Evolutionary conservation across 2,329 filamentous ascomycete species (phyloP).

Genomic region (Exophiala alcalophila): DNA sequence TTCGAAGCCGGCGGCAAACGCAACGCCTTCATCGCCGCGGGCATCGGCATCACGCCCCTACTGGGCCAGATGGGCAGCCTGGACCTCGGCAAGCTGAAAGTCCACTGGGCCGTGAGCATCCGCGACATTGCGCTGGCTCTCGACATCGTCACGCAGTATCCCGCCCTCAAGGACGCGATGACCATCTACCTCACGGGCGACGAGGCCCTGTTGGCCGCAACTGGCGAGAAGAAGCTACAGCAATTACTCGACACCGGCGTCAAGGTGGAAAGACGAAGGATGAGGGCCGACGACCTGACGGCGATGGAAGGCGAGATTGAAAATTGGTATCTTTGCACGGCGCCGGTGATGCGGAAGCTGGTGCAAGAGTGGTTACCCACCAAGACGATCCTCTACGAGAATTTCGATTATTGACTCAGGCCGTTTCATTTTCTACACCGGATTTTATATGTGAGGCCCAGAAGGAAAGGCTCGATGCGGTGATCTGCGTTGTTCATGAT

Average conservation of each 20-base stretch:
- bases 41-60: constrained; percentile 79
- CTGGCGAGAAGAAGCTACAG: constrained; percentile 42
- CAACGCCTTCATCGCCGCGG: constrained; percentile 67
- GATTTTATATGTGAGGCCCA: no score
- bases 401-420: constrained; percentile 60
- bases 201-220: constrained; percentile 23
- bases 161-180: constrained; percentile 52
- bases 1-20: constrained; percentile 38
- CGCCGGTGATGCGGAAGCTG: constrained; percentile 48
- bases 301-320: constrained; percentile 35
- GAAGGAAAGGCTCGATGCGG: background rate
- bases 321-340: constrained; percentile 61
- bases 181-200: constrained; percentile 64
- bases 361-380: constrained; percentile 55
- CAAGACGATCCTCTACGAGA: constrained; percentile 57
- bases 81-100: constrained; percentile 44
- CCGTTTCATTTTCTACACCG: no score
- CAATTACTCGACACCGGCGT: constrained; percentile 33
- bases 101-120: constrained; percentile 67
- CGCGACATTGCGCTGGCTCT: constrained; percentile 62
- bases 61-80: constrained; percentile 65
- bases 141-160: constrained; percentile 56
- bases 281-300: constrained; percentile 48
- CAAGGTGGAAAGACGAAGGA: constrained; percentile 44
- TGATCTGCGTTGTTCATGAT: background rate